These are phyloP conservation scores for Lentinus brumalis DNA, from an alignment of 768 basidiomycete species.

Conservation along the genomic window DNA sequence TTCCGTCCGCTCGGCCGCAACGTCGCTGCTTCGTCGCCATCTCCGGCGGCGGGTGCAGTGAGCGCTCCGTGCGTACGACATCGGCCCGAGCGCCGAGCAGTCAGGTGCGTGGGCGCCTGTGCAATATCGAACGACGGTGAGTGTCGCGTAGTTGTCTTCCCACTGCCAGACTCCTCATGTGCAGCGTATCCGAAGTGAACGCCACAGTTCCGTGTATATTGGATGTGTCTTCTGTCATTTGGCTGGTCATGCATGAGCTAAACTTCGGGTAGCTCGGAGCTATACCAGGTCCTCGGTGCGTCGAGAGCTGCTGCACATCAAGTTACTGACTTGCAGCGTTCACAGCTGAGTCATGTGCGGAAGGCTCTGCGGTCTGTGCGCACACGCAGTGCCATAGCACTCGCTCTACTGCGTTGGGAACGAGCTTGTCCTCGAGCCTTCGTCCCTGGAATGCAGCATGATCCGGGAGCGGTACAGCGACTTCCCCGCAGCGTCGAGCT, in stretches of 20 bases:
- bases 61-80: not conserved
- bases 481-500: not conserved
- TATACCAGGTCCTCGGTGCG: too few relatives aligned
- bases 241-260: too few relatives aligned
- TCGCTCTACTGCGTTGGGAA: not conserved
- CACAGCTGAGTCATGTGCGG: too few relatives aligned
- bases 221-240: too few relatives aligned
- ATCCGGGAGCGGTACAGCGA: constrained; percentile 5
- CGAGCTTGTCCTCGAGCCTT: not conserved
- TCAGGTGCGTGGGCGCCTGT: not conserved
- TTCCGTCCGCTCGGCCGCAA: not conserved
- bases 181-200: not conserved
- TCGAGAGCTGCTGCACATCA: too few relatives aligned
- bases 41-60: not conserved
- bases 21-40: not conserved
- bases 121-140: not conserved
- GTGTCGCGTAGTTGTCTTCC: not conserved
- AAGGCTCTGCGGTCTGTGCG: not conserved
- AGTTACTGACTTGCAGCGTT: too few relatives aligned
- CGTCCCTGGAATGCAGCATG: constrained; percentile 13
- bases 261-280: too few relatives aligned
- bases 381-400: not conserved
- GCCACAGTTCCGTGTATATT: too few relatives aligned
- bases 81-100: not conserved
- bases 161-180: not conserved